Evolutionary conservation across 2,329 filamentous ascomycete species (phyloP).

Genomic region (Elsinoe perseae): DNA sequence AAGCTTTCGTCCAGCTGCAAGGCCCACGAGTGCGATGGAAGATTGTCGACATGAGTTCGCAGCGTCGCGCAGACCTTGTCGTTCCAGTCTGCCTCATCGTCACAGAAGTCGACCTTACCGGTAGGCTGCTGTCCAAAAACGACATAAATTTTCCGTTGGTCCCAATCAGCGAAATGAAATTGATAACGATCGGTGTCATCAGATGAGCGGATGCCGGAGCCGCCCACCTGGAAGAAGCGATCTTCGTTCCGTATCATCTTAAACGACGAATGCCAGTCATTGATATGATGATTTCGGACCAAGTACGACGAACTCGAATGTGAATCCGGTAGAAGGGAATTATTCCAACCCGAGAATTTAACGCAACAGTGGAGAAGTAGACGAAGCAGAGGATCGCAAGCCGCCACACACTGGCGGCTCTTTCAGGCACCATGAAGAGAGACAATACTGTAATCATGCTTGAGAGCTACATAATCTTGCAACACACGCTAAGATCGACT

Average conservation of each 20-base stretch:
- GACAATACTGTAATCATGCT: too few relatives aligned
- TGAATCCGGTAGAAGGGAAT: too few relatives aligned
- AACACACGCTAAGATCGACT: too few relatives aligned
- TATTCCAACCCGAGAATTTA: too few relatives aligned
- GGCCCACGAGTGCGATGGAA: neutral
- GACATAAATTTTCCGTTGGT: neutral
- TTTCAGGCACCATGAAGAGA: too few relatives aligned
- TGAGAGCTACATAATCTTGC: too few relatives aligned
- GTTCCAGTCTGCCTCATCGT: neutral
- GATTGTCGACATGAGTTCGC: neutral
- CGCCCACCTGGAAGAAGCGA: neutral
- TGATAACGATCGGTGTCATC: neutral
- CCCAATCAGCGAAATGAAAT: slow-evolving; percentile 6
- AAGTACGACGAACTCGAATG: too few relatives aligned
- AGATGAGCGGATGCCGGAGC: neutral
- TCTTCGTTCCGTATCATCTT: neutral
- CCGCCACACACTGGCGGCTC: too few relatives aligned
- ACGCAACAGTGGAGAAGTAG: neutral
- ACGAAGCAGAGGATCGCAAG: neutral
- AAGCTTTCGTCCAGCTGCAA: neutral
- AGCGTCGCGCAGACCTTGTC: neutral
- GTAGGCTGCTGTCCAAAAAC: neutral
- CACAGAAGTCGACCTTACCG: neutral
- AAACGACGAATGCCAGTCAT: too few relatives aligned
- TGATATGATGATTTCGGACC: too few relatives aligned